These are phyloP conservation scores for Eucalyptus curtisii DNA, from an alignment of 345 rosid species.

Conservation along the genomic window DNA sequence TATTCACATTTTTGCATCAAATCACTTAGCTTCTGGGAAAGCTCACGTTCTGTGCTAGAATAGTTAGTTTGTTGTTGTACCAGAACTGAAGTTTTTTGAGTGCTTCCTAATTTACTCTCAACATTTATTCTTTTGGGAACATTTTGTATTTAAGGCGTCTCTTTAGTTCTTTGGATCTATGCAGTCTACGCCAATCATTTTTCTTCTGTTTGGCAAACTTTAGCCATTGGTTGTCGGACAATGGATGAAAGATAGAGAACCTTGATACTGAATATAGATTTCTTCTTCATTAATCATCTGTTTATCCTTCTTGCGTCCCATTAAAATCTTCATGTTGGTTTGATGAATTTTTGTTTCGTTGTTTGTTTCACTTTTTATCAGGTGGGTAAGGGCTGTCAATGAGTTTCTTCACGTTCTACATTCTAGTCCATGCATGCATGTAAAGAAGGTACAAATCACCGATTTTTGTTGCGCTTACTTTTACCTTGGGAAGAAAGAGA, in stretches of 20 bases:
- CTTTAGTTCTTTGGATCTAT: not conserved
- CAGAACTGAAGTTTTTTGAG: not conserved
- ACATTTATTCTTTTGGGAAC: not conserved
- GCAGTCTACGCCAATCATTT: not conserved
- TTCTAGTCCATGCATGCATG: conserved; percentile 57
- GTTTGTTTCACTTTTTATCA: conserved; percentile 8
- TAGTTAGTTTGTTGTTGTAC: not conserved
- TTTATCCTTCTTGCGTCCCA: not conserved
- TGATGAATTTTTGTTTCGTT: not conserved
- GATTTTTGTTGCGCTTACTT: not conserved
- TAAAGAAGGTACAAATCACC: conserved; percentile 30
- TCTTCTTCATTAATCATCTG: not conserved
- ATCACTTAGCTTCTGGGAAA: not conserved
- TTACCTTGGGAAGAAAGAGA: not conserved
- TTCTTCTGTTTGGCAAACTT: not conserved
- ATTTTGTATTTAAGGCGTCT: not conserved
- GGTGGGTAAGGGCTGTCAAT: conserved; percentile 84
- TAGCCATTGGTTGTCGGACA: not conserved
- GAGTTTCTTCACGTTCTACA: conserved; percentile 62
- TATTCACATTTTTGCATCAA: not conserved
- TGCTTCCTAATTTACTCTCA: not conserved
- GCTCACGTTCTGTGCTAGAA: not conserved
- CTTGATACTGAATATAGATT: not conserved
- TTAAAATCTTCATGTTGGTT: not conserved
- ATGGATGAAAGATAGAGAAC: not conserved